Evolutionary conservation across 1,139 yeast species (phyloP).

Genomic region (Pichia sp.): DNA sequence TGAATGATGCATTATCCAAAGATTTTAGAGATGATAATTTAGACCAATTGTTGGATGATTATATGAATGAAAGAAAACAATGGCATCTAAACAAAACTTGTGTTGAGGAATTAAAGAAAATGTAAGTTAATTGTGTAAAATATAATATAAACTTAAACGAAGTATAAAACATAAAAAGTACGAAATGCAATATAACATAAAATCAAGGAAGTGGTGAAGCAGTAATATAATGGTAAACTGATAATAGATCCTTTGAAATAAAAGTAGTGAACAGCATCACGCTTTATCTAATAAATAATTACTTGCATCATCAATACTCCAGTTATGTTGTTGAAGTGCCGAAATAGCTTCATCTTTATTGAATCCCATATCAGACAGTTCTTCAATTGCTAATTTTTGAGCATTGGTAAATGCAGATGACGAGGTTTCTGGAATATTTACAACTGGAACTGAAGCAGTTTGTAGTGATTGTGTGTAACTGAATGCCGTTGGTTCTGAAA

Average conservation of each 20-base stretch:
- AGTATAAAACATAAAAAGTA: not conserved
- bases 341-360: slow-evolving; percentile 52
- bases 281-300: slow-evolving; percentile 61
- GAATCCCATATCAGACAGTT: slow-evolving; percentile 88
- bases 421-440: not conserved
- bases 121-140: not conserved
- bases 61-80: slow-evolving; percentile 37
- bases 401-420: slow-evolving; percentile 20
- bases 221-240: not conserved
- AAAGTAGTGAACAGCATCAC: slow-evolving; percentile 1
- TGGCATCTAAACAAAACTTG: slow-evolving; percentile 6
- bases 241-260: not conserved
- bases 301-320: slow-evolving; percentile 81
- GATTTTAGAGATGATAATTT: slow-evolving; percentile 16
- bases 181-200: not conserved
- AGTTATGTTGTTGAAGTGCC: slow-evolving; percentile 63
- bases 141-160: not conserved
- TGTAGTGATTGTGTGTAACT: too few species aligned
- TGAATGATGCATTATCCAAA: slow-evolving; percentile 25
- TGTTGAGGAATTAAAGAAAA: not conserved
- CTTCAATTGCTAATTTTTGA: slow-evolving; percentile 50
- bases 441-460: slow-evolving; percentile 1
- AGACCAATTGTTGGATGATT: slow-evolving; percentile 37
- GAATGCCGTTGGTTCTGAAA: slow-evolving; percentile 5
- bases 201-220: too few species aligned